These are phyloP conservation scores for Leccinum sublutescens DNA, from an alignment of 768 basidiomycete genomes.

Conservation along the genomic window DNA sequence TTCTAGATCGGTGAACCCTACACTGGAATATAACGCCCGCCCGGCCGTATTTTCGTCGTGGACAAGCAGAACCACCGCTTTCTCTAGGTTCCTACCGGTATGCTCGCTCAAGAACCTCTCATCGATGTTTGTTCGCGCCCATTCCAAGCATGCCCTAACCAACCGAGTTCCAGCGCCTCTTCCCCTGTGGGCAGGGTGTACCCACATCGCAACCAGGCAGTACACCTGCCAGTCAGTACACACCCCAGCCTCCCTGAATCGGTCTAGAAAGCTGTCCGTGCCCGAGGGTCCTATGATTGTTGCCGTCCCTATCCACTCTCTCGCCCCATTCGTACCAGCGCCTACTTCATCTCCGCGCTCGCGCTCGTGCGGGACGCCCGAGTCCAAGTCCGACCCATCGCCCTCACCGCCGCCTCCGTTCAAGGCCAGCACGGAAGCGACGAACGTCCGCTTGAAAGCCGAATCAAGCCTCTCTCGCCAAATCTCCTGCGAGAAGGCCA, in stretches of 20 bases:
- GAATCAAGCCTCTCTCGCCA: constrained; percentile 24
- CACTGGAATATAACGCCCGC: constrained; percentile 19
- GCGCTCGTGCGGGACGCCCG: not conserved
- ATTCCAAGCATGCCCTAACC: constrained; percentile 21
- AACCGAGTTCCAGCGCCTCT: constrained; percentile 20
- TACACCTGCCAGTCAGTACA: constrained; percentile 21
- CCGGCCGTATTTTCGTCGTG: constrained; percentile 14
- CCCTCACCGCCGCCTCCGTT: not conserved
- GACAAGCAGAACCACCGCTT: constrained; percentile 19
- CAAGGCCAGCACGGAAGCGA: constrained; percentile 5
- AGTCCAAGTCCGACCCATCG: not conserved
- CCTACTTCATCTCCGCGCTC: not conserved
- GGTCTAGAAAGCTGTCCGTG: constrained; percentile 3
- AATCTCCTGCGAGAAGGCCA: constrained; percentile 17
- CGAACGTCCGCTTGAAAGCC: constrained; percentile 10
- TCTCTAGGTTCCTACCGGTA: constrained; percentile 5
- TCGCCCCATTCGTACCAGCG: not conserved
- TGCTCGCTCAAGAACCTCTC: constrained; percentile 2
- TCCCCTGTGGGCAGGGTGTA: constrained; percentile 28
- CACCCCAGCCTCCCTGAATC: constrained; percentile 15
- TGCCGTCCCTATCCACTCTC: constrained; percentile 24
- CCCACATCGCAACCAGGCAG: constrained; percentile 27
- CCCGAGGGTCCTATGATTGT: constrained; percentile 15
- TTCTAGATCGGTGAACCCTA: constrained; percentile 19
- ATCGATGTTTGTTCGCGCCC: constrained; percentile 22